phyloP scores from a whole-genome alignment of 2,329 filamentous ascomycete genomes.

The Hysterium pulicare region DNA sequence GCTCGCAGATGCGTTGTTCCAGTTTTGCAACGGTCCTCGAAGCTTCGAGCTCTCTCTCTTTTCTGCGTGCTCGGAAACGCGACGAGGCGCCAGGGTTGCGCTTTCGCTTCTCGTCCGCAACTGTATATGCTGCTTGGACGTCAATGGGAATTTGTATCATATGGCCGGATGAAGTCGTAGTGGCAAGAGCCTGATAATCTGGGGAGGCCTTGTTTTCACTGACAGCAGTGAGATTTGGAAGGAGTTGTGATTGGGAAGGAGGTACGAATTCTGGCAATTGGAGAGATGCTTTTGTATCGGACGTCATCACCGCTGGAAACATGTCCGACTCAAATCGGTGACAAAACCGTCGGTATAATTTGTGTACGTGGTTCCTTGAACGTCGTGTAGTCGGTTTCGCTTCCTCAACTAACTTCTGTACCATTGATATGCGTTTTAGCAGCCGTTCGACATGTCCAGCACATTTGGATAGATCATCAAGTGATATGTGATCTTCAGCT shows the following conservation, averaged over 20 bases:
- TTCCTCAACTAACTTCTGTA: constrained; percentile 15
- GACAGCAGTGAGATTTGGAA: too few relatives aligned
- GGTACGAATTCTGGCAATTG: constrained; percentile 7
- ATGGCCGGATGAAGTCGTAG: background rate
- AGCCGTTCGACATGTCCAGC: constrained; percentile 20
- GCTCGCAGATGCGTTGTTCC: constrained; percentile 43
- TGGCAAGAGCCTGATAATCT: background rate
- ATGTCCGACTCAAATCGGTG: constrained; percentile 19
- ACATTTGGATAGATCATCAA: constrained; percentile 20
- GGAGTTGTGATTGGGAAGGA: too few relatives aligned
- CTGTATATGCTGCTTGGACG: background rate
- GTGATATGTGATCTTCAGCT: constrained; percentile 14
- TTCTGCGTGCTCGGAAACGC: background rate
- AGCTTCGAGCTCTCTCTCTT: constrained; percentile 60
- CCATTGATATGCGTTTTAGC: constrained; percentile 14
- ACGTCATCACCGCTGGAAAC: background rate
- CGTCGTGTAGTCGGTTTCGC: background rate
- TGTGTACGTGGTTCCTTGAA: constrained; percentile 15
- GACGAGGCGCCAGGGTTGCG: constrained; percentile 3
- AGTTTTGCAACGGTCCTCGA: constrained; percentile 63
- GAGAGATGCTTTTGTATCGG: background rate
- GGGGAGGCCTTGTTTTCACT: background rate
- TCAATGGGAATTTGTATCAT: background rate
- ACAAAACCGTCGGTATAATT: constrained; percentile 23
- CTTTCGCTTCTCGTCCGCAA: constrained; percentile 4